Evolutionary conservation across 2,329 filamentous ascomycete genomes (phyloP), one percentile per base, ranked within the genome.

Genomic region (Fusarium secorum): DNA sequence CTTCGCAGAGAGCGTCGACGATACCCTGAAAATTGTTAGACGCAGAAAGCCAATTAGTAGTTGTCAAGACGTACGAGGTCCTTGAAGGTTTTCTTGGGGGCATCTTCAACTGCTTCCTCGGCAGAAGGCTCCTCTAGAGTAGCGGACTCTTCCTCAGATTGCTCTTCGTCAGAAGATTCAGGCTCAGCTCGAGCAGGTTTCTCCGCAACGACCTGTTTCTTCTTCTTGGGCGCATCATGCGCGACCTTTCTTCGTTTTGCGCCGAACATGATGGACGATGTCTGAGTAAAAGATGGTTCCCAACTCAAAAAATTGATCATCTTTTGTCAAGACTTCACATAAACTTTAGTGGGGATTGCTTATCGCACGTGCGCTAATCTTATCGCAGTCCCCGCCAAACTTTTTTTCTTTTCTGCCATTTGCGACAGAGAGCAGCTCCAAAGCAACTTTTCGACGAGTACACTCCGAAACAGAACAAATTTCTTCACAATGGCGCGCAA

Each of bases 1-100:
- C 94, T 79, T 98, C 95, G 82, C 93, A 97, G 57, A 99, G 86
- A 33, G 92, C 88, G 60, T 97, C 93, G 64, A 95, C 92, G 53
- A 98, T 88, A 28, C 95, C 95, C 89, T 91, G 58, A 4, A 7
- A 39, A 39, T 52, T 24, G 44, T 78, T 68, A 76, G 74, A n/a
- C 4, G 20, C 13, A 7, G 28, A 6, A 30, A 42, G 2, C 14
- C 20, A 22, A 7, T 33, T 15, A 26, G 22, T n/a, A 14, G 14
- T 11, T 4, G 22, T n/a, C 7, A 11, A 4, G 26, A 32, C 81
- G 33, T 78, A 88, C 86, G 46, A 93, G 79, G 36, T 93, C 91
- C 59, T 87, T 88, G 76, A 93, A 93, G 0, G 89, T 89, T 81
- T 91, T 91, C 81, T 91, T 91, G 45, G 77, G 77, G 46, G 70